Evolutionary conservation across 306 rosid genomes (phyloP).

Genomic region (Vigna unguiculata): DNA sequence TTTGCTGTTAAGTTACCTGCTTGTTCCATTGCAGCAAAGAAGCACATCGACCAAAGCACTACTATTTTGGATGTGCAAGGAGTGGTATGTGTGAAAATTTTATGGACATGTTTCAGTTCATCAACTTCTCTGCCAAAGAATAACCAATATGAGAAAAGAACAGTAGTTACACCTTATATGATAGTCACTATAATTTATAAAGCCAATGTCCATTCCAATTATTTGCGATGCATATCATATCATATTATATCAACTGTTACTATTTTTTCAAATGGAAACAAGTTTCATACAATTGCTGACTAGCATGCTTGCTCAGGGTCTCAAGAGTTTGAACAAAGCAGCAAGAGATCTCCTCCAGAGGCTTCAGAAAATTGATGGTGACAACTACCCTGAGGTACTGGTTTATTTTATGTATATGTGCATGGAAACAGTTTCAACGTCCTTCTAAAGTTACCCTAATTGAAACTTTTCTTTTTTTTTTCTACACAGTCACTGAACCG

Average conservation of each 20-base stretch:
- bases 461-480: conserved; percentile 37
- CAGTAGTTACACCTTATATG: neutral
- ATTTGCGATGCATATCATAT: conserved; percentile 8
- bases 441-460: conserved; percentile 29
- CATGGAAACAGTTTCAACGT: conserved; percentile 23
- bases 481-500: conserved; percentile 72
- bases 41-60: conserved; percentile 94
- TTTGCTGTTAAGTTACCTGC: conserved; percentile 84
- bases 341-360: conserved; percentile 90
- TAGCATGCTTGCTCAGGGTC: conserved; percentile 61
- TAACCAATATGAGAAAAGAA: conserved; percentile 16
- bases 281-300: conserved; percentile 23
- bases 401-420: neutral
- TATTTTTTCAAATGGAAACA: conserved; percentile 5
- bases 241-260: neutral
- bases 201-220: conserved; percentile 21
- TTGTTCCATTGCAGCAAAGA: conserved; percentile 87
- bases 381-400: conserved; percentile 93
- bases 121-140: neutral
- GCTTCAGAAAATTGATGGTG: conserved; percentile 95
- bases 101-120: neutral
- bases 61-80: conserved; percentile 99
- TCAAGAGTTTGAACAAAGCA: conserved; percentile 78
- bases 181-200: conserved; percentile 18
- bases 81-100: conserved; percentile 64